Conservation (phyloP, 768 basidiomycete genomes). For the Strobilomyces dryophilus region DNA sequence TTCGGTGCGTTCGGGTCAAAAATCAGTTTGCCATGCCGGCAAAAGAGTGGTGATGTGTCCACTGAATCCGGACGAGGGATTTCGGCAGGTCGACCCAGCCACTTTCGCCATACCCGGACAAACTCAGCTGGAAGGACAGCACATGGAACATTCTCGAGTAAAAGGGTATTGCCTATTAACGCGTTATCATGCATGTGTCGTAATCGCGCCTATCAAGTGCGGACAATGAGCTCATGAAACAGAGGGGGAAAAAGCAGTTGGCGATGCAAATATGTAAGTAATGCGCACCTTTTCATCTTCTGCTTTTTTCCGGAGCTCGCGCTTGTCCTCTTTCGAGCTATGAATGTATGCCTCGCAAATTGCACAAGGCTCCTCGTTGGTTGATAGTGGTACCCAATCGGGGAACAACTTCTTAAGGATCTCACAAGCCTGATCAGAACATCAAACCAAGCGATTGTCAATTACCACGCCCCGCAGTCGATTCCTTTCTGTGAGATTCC, state of each 20-base stretch:
- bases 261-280: background rate
- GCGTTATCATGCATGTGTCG: conserved; percentile 58
- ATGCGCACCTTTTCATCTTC: conserved; percentile 72
- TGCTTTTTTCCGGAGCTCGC: conserved; percentile 57
- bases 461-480: conserved; percentile 12
- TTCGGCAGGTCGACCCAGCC: conserved; percentile 58
- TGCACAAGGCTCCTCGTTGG: conserved; percentile 50
- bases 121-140: conserved; percentile 62
- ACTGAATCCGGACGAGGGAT: conserved; percentile 53
- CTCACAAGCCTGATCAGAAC: conserved; percentile 45
- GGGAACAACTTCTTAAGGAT: conserved; percentile 60
- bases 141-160: conserved; percentile 47
- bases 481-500: conserved; percentile 7
- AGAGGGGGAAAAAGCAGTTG: conserved; percentile 5
- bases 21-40: conserved; percentile 58
- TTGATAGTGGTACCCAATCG: conserved; percentile 54
- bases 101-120: conserved; percentile 62
- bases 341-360: conserved; percentile 58
- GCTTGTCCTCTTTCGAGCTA: conserved; percentile 57
- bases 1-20: conserved; percentile 61
- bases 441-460: conserved; percentile 10
- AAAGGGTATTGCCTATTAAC: conserved; percentile 40
- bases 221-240: conserved; percentile 16
- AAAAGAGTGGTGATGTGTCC: conserved; percentile 62
- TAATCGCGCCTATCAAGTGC: conserved; percentile 48